phyloP scores from a whole-genome alignment of 805 yeast species.

The Wickerhamiella spandovensis region DNA sequence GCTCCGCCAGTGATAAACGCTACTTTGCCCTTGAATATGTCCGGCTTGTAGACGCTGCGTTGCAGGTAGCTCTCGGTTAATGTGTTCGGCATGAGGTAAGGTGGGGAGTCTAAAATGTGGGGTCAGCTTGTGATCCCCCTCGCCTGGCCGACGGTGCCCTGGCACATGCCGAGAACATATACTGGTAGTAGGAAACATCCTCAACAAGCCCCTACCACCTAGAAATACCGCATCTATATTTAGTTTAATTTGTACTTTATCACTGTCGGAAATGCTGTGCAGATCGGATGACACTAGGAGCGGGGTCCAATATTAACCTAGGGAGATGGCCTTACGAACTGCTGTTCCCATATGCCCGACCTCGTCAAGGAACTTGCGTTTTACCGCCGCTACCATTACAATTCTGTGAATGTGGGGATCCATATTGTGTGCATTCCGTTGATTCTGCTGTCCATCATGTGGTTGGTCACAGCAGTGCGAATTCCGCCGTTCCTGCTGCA shows the following conservation, averaged over 20 bases:
- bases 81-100: conserved; percentile 19
- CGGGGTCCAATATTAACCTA: too few relatives aligned
- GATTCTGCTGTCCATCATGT: conserved; percentile 45
- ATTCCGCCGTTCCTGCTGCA: conserved; percentile 9
- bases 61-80: conserved; percentile 16
- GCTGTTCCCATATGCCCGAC: not conserved
- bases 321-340: too few relatives aligned
- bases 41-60: conserved; percentile 33
- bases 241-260: too few relatives aligned
- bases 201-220: too few relatives aligned
- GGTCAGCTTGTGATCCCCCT: not conserved
- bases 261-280: too few relatives aligned
- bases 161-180: too few relatives aligned
- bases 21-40: conserved; percentile 68
- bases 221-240: too few relatives aligned
- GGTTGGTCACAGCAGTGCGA: conserved; percentile 26
- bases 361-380: conserved; percentile 44
- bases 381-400: conserved; percentile 35
- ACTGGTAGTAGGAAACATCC: too few relatives aligned
- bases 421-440: conserved; percentile 73
- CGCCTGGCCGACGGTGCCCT: too few relatives aligned
- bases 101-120: not conserved
- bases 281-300: too few relatives aligned
- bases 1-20: conserved; percentile 93
- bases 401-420: conserved; percentile 51